These are phyloP conservation scores for Cryptococcus jaspeensis DNA, from an alignment of 1,284 basidiomycete species.

Conservation along the genomic window DNA sequence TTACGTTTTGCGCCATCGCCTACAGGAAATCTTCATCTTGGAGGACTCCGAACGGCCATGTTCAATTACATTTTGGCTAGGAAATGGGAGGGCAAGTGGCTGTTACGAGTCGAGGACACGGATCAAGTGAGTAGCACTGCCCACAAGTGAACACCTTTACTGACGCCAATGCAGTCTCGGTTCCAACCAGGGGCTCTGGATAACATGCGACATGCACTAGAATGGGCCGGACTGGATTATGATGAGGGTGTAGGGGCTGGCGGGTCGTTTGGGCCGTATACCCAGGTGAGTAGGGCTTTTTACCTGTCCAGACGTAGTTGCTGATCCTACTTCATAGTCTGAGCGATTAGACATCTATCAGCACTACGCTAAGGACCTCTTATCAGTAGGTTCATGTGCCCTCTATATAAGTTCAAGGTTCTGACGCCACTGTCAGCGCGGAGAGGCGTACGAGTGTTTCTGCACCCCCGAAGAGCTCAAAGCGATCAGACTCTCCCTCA, in stretches of 20 bases:
- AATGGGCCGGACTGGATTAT: slow-evolving; percentile 91
- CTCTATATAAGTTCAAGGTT: not conserved
- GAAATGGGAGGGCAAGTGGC: slow-evolving; percentile 80
- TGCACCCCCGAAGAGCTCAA: slow-evolving; percentile 70
- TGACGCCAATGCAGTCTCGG: slow-evolving; percentile 4
- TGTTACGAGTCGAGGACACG: slow-evolving; percentile 92
- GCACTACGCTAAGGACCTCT: slow-evolving; percentile 66
- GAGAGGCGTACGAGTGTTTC: slow-evolving; percentile 86
- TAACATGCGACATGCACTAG: slow-evolving; percentile 69
- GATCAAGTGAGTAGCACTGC: slow-evolving; percentile 63
- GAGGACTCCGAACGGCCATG: slow-evolving; percentile 91
- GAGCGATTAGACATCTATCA: slow-evolving; percentile 83
- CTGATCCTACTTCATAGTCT: slow-evolving; percentile 60
- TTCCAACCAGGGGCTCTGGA: slow-evolving; percentile 61
- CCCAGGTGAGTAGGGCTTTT: slow-evolving; percentile 60
- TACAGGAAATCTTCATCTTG: slow-evolving; percentile 90
- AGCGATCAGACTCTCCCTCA: slow-evolving; percentile 65
- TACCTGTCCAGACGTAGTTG: not conserved
- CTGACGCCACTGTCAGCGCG: slow-evolving; percentile 10
- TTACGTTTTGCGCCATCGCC: slow-evolving; percentile 96
- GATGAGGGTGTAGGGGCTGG: slow-evolving; percentile 86
- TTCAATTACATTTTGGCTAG: slow-evolving; percentile 87
- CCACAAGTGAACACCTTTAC: not conserved
- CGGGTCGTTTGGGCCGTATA: slow-evolving; percentile 74
- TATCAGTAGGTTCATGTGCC: slow-evolving; percentile 60